A percentile compares a stretch with the other conserved stretches of the same genome.
Conservation (phyloP, 331 rosid genomes). For the Malus hybrid region DNA sequence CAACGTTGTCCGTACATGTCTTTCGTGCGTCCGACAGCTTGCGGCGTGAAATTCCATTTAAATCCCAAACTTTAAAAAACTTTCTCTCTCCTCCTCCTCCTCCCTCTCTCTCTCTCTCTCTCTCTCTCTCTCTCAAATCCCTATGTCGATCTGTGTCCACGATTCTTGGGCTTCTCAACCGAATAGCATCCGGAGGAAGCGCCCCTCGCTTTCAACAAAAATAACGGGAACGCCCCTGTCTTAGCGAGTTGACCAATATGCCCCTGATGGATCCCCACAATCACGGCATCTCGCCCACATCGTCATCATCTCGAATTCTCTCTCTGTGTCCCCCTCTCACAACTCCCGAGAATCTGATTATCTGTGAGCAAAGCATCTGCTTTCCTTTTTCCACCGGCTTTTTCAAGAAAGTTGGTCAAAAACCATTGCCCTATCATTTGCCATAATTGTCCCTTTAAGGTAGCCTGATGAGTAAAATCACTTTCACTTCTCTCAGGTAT, state of each 20-base stretch:
- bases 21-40: not conserved
- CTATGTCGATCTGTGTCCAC: slow-evolving; percentile 45
- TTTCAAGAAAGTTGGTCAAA: slow-evolving; percentile 11
- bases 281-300: slow-evolving; percentile 1
- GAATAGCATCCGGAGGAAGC: not conserved
- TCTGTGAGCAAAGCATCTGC: slow-evolving; percentile 5
- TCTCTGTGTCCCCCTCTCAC: not conserved
- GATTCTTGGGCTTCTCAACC: slow-evolving; percentile 30
- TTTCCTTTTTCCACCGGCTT: slow-evolving; percentile 21
- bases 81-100: not conserved
- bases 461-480: not conserved
- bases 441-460: slow-evolving; percentile 4
- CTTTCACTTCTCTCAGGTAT: not conserved
- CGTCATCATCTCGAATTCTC: not conserved
- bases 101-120: slow-evolving; percentile 8
- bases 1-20: slow-evolving; percentile 19
- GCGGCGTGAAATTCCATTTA: slow-evolving; percentile 14
- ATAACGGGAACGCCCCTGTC: slow-evolving; percentile 7
- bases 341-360: slow-evolving; percentile 10
- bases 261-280: slow-evolving; percentile 7
- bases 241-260: not conserved
- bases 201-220: not conserved
- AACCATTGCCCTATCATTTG: not conserved
- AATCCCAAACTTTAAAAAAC: not conserved
- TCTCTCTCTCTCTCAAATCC: slow-evolving; percentile 37